Base-by-base conservation (phyloP, 1,284 basidiomycete species). In the Tremellales sp. region DNA sequence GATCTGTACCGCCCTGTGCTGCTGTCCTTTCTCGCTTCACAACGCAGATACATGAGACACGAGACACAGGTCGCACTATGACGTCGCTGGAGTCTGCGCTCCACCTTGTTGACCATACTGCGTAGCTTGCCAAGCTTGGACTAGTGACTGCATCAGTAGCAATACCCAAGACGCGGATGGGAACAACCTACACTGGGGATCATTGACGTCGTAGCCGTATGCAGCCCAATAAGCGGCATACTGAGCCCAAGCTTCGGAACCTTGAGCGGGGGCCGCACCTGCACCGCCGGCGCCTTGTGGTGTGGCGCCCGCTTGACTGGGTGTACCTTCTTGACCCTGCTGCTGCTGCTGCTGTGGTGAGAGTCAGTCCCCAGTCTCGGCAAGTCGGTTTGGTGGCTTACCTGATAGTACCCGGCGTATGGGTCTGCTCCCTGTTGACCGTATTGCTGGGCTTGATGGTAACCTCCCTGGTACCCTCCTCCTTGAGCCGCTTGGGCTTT, bases 201-300 rank as follows among this genome's bases (percentile, higher is more conserved):
- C 74, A 46, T 88, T 89, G 58, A 91, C 86, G 64, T 92, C 88
- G 72, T 91, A 92, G 8, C 89, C 89, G 67, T 89, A 89, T 13
- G 85, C 84, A 51, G 88, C 85, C 75, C 75, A 77, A 62, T 77
- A 77, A 27, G 70, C 68, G 12, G 68, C 67, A 57, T 75, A 77
- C 44, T 74, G 72, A 44, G 69, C 67, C 56, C 70, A 74, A 29
- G 70, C 68, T 39, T 72, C 70, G 17, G 72, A 66, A 21, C 69
- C 67, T 48, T 64, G 61, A 22, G 59, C 60, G n/a, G 80, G 79
- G 15, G 68, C 54, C 3, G 46, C 55, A 15, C 55, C 63, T 25
- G 62, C 61, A 42, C 52, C 62, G 25, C 78, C 76, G 15, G 75
- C 57, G 39, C n/a, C n/a, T n/a, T n/a, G n/a, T n/a, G n/a, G n/a